Base-by-base conservation (phyloP, 225 moss, liverwort and hornwort genomes). In the Bryoerythrophyllum caledonicum region DNA sequence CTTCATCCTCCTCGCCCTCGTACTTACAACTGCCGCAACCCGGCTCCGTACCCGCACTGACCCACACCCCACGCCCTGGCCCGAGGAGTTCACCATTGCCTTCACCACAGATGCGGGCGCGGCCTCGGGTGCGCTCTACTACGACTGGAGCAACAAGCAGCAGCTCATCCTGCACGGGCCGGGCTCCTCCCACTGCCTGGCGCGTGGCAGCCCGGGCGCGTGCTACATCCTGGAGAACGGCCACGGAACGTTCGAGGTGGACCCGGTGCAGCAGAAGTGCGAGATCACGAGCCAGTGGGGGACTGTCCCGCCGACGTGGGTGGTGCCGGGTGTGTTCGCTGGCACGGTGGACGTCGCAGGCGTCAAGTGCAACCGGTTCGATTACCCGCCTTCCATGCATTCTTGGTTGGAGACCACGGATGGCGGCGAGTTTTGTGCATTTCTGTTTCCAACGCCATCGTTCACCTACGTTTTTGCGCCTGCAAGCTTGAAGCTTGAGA, bases 401-500 rank as follows among this genome's bases (percentile, higher is more conserved):
- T 43, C 73, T 4, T 90, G 82, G 75, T 74, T 69, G 53, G 90
- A 90, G 76, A 87, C 90, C 2, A 71, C 79, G 46, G 85, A 75
- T 5, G 85, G 81, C 17, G 70, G 70, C 7, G 63, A 86, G 32
- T 87, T 87, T 0, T 87, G 90, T 60, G 60, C 79, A 40, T 87
- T 87, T 27, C 65, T 74, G 0, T 86, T 83, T 37, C 81, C 90
- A 8, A 54, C 62, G 3, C 82, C 85, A n/a, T 35, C 60, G 3
- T 40, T 73, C 61, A 79, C 76, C 1, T 90, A 86, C 63, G 64
- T 70, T 14, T 90, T 90, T 74, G 30, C 60, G 15, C 90, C 78
- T 10, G 30, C 76, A 1, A 74, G 84, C 4, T 61, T 82, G 32
- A 46, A 69, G 48, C 55, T 87, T 4, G 82, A 73, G 40, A 72